phyloP scores from a whole-genome alignment of 805 yeast genomes.

The Wickerhamomyces canadensis region DNA sequence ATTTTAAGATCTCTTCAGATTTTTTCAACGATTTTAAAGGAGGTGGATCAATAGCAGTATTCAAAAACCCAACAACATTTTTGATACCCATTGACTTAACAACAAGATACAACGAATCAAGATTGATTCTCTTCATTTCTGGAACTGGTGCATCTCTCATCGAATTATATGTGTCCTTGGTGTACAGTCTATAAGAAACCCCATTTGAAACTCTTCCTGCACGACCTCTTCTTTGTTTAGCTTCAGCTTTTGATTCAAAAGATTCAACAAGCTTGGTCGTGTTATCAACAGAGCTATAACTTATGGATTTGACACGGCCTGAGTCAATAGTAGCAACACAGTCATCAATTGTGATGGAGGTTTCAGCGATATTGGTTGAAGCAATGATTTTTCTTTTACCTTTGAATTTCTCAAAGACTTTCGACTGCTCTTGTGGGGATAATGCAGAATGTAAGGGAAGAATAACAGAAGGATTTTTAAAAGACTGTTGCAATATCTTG shows the following conservation, averaged over 20 bases:
- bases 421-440: constrained; percentile 73
- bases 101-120: constrained; percentile 76
- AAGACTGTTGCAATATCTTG: constrained; percentile 26
- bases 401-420: constrained; percentile 58
- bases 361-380: constrained; percentile 93
- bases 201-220: constrained; percentile 95
- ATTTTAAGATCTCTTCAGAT: constrained; percentile 43
- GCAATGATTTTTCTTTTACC: constrained; percentile 74
- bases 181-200: constrained; percentile 72
- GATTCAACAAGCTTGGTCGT: constrained; percentile 68
- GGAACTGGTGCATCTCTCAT: constrained; percentile 80
- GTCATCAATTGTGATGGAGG: constrained; percentile 94
- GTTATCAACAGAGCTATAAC: constrained; percentile 62
- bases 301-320: constrained; percentile 77
- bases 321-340: constrained; percentile 87
- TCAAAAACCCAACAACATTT: constrained; percentile 64
- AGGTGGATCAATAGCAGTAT: constrained; percentile 82
- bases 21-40: constrained; percentile 31
- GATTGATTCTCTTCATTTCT: constrained; percentile 77
- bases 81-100: constrained; percentile 86
- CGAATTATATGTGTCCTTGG: constrained; percentile 49
- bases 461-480: constrained; percentile 29
- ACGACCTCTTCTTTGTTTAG: constrained; percentile 89
- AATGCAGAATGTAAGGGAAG: constrained; percentile 89
- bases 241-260: constrained; percentile 90